phyloP scores from a whole-genome alignment of 2,329 filamentous ascomycete genomes.

The Teratosphaeria viscida region DNA sequence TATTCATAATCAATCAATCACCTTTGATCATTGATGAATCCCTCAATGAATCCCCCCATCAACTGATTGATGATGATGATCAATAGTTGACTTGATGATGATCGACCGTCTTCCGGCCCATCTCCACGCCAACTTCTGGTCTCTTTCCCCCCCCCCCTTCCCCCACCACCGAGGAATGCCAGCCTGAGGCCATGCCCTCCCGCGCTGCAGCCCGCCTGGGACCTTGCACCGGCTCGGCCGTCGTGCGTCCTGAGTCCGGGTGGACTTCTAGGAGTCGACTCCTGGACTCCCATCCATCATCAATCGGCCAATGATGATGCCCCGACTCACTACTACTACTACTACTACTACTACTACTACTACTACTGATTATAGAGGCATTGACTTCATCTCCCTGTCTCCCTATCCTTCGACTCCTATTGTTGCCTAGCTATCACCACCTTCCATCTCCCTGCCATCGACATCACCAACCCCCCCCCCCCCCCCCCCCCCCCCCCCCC shows the following conservation, averaged over 20 bases:
- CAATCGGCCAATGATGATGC: slow-evolving; percentile 11
- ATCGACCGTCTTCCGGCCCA: no score
- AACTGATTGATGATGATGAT: no score
- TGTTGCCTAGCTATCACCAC: background rate
- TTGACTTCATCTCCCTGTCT: background rate
- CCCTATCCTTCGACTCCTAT: background rate
- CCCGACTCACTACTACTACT: no score
- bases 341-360: no score
- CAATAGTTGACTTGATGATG: no score
- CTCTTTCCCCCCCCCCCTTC: background rate
- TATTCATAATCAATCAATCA: no score
- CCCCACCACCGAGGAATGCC: slow-evolving; percentile 6
- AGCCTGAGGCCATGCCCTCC: background rate
- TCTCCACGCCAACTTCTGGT: background rate
- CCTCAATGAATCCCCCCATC: no score
- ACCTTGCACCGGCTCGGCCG: slow-evolving; percentile 8
- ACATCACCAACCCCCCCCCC: background rate
- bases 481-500: no score
- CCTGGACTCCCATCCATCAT: no score
- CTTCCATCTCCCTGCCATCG: background rate
- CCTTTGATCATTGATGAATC: no score
- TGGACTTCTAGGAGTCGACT: no score
- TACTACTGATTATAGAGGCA: slow-evolving; percentile 7
- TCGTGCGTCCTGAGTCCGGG: slow-evolving; percentile 6
- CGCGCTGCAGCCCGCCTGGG: slow-evolving; percentile 5